A percentile compares a stretch with the other conserved stretches of the same genome.
Evolutionary conservation across 306 rosid genomes (phyloP).

Genomic region (Pueraria montana): DNA sequence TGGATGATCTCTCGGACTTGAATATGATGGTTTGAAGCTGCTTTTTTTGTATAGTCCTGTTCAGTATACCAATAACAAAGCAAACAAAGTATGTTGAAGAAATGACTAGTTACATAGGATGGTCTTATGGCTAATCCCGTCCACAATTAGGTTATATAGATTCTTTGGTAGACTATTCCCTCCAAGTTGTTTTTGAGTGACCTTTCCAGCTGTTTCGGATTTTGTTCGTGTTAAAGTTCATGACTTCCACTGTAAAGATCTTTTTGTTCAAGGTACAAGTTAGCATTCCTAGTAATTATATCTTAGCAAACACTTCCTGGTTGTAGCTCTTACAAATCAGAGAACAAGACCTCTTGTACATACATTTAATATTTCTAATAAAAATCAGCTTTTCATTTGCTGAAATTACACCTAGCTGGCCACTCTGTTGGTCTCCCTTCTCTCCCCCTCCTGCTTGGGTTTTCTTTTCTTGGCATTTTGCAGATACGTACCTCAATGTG

Average conservation of each 20-base stretch:
- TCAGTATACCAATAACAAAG: constrained; percentile 93
- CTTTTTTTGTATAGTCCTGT: constrained; percentile 93
- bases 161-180: constrained; percentile 83
- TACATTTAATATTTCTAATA: constrained; percentile 89
- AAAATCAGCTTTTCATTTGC: constrained; percentile 75
- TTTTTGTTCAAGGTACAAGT: constrained; percentile 87
- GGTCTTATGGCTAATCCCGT: constrained; percentile 68
- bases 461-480: constrained; percentile 48
- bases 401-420: constrained; percentile 38
- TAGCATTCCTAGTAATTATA: constrained; percentile 85
- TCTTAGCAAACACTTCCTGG: constrained; percentile 82
- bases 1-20: constrained; percentile 99
- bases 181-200: constrained; percentile 89
- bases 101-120: constrained; percentile 78
- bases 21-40: constrained; percentile 98
- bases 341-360: constrained; percentile 89
- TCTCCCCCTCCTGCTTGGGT: constrained; percentile 19
- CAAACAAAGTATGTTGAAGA: constrained; percentile 81
- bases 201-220: constrained; percentile 80
- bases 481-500: constrained; percentile 48
- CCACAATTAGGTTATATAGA: constrained; percentile 92
- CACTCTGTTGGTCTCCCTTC: constrained; percentile 26
- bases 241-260: constrained; percentile 92
- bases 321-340: constrained; percentile 83
- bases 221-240: constrained; percentile 78